Base-by-base conservation (phyloP, 225 moss, liverwort and hornwort species). In the Pseudoscleropodium purum region DNA sequence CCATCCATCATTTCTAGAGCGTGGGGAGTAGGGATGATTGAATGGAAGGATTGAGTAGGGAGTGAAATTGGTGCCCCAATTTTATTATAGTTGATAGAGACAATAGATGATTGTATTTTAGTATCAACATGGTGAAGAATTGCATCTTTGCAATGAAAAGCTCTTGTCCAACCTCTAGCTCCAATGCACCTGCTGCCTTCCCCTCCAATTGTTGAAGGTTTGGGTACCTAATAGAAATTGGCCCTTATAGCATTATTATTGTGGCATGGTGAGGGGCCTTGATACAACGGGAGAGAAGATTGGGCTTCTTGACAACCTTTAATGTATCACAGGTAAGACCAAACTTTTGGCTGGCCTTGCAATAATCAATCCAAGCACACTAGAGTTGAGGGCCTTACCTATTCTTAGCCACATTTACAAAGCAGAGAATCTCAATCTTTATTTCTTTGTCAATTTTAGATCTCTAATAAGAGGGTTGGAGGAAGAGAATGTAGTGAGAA, bases 1-100 rank as follows among this genome's bases (percentile, higher is more conserved):
- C 11, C 4, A 1, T 24, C 11, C 4, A 1, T 24, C 4, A 0
- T 4, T 59, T 4, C 1, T 24, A 24, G 59, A 3, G 24, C 10
- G 10, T 24, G 16, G 11, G 10, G 59, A 23, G 9, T 24, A 24
- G 10, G 23, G 11, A 59, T 6, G 11, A 11, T 23, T 59, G 9
- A 59, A 59, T 59, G 24, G 23, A 59, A 59, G 10, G 24, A 23
- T 24, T 59, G 59, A 24, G 10, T 24, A 59, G 24, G 1, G 10
- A 59, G 9, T 2, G 10, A 10, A 59, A 59, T 59, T 59, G 0
- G 59, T 59, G 24, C 10, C 4, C 10, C 7, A 1, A 10, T 1
- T 59, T 24, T 59, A 9, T 1, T 59, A 5, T 59, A 59, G 24
- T 59, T 59, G 59, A 59, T 5, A 23, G 24, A 59, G 1, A 59